Conservation (phyloP, 495 filamentous ascomycete species). For the Neurospora tetrasperma region DNA sequence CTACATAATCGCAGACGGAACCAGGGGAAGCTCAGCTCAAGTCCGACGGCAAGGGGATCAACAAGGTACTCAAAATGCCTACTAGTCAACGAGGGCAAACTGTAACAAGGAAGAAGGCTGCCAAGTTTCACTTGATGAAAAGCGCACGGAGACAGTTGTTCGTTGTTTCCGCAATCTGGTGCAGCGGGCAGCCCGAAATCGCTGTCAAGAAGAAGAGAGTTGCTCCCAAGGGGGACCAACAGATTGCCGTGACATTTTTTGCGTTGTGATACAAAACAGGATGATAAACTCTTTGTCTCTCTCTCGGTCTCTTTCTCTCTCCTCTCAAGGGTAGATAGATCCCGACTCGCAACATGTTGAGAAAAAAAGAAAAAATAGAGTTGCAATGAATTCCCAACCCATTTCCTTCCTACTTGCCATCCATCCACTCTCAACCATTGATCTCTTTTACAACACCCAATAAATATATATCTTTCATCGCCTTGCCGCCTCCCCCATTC, state of each 20-base stretch:
- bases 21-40: not conserved
- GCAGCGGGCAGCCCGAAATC: not conserved
- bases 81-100: too few relatives aligned
- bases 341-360: not conserved
- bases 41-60: not conserved
- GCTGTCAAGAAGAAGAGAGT: not conserved
- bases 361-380: not conserved
- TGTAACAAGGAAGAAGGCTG: too few relatives aligned
- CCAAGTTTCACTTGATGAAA: not conserved
- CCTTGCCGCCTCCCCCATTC: not conserved
- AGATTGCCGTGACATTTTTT: not conserved
- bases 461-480: not conserved
- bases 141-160: not conserved
- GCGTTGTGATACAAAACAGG: not conserved
- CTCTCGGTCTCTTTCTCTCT: not conserved
- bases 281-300: not conserved
- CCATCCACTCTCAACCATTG: not conserved
- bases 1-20: not conserved
- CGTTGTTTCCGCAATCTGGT: not conserved
- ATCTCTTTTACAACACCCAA: not conserved
- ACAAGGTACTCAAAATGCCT: not conserved
- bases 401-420: not conserved
- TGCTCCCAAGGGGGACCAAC: not conserved
- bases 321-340: not conserved
- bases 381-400: not conserved